Percentiles rank a stretch among this genome's conserved stretches.
Conservation (phyloP, 768 basidiomycete species). For the Tylopilus vinaceipallidus region DNA sequence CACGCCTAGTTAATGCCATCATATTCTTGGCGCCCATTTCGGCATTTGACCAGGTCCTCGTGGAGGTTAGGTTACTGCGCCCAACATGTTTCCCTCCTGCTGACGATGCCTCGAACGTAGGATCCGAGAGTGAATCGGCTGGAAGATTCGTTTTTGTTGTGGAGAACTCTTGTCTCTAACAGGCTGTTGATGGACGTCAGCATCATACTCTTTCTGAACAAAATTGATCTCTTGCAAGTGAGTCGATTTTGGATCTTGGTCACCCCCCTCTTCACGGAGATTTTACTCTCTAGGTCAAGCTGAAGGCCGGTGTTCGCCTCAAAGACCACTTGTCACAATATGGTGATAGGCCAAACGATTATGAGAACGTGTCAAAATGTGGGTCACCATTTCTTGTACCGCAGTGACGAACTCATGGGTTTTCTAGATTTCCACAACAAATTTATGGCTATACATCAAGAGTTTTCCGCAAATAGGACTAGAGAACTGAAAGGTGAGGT, state of each 20-base stretch:
- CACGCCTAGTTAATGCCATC: conserved; percentile 69
- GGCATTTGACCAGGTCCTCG: conserved; percentile 80
- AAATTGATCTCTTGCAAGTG: conserved; percentile 74
- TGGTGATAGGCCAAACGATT: conserved; percentile 76
- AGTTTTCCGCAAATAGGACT: conserved; percentile 63
- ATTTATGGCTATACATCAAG: conserved; percentile 67
- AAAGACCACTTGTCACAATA: conserved; percentile 69
- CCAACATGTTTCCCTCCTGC: conserved; percentile 4
- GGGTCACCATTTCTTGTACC: conserved; percentile 22
- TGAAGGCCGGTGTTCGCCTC: conserved; percentile 72
- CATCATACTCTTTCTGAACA: conserved; percentile 81
- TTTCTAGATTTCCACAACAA: no score
- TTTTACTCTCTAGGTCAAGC: conserved; percentile 52
- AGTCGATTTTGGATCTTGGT: conserved; percentile 4
- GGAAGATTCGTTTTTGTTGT: conserved; percentile 75
- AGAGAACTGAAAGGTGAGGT: conserved; percentile 71
- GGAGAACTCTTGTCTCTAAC: conserved; percentile 72
- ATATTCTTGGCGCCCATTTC: conserved; percentile 89
- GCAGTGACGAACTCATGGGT: conserved; percentile 57
- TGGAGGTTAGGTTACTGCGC: conserved; percentile 51
- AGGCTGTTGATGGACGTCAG: conserved; percentile 71
- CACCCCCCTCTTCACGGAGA: not conserved
- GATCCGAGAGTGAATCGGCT: conserved; percentile 72
- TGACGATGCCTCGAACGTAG: conserved; percentile 34
- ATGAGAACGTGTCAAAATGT: conserved; percentile 75